A percentile compares a stretch with the other conserved stretches of the same genome.
These are phyloP conservation scores for Terfezia boudieri DNA, from an alignment of 495 filamentous ascomycete genomes.

Conservation along the genomic window DNA sequence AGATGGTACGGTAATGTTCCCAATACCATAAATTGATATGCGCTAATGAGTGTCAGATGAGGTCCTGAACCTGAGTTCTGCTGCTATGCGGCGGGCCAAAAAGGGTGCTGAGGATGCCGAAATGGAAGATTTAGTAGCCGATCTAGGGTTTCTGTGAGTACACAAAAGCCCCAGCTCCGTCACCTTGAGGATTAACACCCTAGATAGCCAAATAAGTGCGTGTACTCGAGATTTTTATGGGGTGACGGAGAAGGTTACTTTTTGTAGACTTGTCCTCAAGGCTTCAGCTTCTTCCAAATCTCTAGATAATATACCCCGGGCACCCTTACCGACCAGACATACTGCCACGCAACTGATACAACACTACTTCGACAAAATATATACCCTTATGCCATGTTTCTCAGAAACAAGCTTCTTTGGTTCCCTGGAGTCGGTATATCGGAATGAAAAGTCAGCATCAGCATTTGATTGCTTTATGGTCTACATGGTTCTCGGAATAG, in stretches of 20 bases:
- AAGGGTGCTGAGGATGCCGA: conserved; percentile 44
- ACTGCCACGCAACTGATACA: conserved; percentile 44
- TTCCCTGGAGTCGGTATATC: conserved; percentile 59
- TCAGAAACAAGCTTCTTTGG: conserved; percentile 49
- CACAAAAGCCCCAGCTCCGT: background rate
- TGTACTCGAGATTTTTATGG: conserved; percentile 81
- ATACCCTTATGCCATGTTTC: conserved; percentile 57
- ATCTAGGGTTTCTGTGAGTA: conserved; percentile 55
- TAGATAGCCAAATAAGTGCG: conserved; percentile 58
- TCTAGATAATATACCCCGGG: conserved; percentile 23
- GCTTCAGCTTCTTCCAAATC: conserved; percentile 36
- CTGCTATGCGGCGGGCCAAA: conserved; percentile 2
- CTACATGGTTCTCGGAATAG: conserved; percentile 71
- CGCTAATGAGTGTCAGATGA: background rate
- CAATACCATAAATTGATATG: no score
- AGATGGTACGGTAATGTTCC: no score
- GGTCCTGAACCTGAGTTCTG: conserved; percentile 5
- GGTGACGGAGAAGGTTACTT: conserved; percentile 43
- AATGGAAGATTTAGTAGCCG: conserved; percentile 57
- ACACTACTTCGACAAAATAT: conserved; percentile 63
- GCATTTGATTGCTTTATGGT: conserved; percentile 65
- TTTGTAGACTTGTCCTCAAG: conserved; percentile 56
- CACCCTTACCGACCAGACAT: conserved; percentile 41
- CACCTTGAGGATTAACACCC: conserved; percentile 2
- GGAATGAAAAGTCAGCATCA: conserved; percentile 36